Conservation (phyloP, 1,284 basidiomycete species). For the Butyriboletus regius region DNA sequence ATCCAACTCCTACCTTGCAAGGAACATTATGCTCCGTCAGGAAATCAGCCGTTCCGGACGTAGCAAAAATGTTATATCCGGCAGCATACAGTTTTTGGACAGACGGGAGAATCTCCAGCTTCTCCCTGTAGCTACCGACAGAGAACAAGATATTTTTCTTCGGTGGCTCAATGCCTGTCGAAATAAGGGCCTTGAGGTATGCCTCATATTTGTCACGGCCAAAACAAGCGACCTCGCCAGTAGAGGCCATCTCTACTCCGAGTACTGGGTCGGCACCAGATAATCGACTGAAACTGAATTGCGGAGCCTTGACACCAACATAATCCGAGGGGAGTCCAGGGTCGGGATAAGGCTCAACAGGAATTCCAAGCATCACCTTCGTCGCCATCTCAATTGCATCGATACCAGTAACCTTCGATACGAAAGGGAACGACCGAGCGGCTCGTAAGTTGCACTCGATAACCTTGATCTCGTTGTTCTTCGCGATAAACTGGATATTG, state of each 20-base stretch:
- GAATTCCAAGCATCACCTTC: constrained; percentile 91
- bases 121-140: constrained; percentile 94
- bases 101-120: constrained; percentile 89
- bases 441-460: constrained; percentile 99
- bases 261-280: constrained; percentile 95
- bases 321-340: constrained; percentile 82
- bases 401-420: constrained; percentile 94
- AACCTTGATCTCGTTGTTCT: constrained; percentile 99
- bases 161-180: constrained; percentile 88
- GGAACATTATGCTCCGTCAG: constrained; percentile 78
- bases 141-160: constrained; percentile 95
- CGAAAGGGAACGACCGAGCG: constrained; percentile 97
- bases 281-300: constrained; percentile 93
- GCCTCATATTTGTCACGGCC: constrained; percentile 97
- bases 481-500: constrained; percentile 99
- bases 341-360: constrained; percentile 86
- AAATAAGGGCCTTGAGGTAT: constrained; percentile 93
- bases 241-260: constrained; percentile 99
- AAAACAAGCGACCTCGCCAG: constrained; percentile 97
- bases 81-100: constrained; percentile 93
- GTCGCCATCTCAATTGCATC: constrained; percentile 98
- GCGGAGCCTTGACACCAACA: constrained; percentile 96
- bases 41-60: constrained; percentile 94
- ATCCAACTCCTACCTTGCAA: constrained; percentile 58
- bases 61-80: constrained; percentile 95